Base-by-base conservation (phyloP, 2,329 filamentous ascomycete genomes). In the Hymenoscyphus scutula region DNA sequence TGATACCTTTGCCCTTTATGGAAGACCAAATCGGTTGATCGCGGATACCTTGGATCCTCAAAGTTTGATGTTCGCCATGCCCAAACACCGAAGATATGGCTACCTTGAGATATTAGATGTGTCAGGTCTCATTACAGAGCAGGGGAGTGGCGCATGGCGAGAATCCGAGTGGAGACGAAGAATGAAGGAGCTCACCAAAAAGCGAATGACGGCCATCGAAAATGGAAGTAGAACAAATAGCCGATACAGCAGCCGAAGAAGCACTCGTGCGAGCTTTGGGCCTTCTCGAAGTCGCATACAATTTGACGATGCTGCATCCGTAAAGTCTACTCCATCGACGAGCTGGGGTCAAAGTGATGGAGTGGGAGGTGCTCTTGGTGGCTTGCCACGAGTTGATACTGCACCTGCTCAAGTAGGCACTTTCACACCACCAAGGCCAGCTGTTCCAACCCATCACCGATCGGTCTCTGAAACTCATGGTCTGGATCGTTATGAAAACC, bases 1-100 rank as follows among this genome's bases (percentile, higher is more conserved):
- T 81, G 95, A 99, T 74, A 91, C 91, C 0, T 99, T 97, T 75
- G 87, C 84, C 45, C 81, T 99, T 1, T 99, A 99, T 71, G 95
- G 95, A 30, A 89, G 95, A 25, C 95, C 95, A 0, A 90, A 86
- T 30, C 88, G 91, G 65, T 81, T 99, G 53, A 88, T 97, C 37
- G 92, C 95, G 2, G 96, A 96, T 73, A 89, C 90, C 0, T 84
- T 93, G 53, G 93, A 98, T 76, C 82, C 90, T 3, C 86, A 92
- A 54, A 96, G 95, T 62, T 82, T 99, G 67, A 99, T 99, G 95
- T 99, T 98, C 75, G 95, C 93, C 5, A 96, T 99, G 88, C 94
- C 95, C 0, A 91, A 90, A 70, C 87, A 95, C 69, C 87, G 88
- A 59, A 85, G 90, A 67, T 96, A 96, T 71, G 93, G 94, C 0